These are phyloP conservation scores for Phellinidium pouzarii DNA, from an alignment of 1,284 basidiomycete species.

Conservation along the genomic window DNA sequence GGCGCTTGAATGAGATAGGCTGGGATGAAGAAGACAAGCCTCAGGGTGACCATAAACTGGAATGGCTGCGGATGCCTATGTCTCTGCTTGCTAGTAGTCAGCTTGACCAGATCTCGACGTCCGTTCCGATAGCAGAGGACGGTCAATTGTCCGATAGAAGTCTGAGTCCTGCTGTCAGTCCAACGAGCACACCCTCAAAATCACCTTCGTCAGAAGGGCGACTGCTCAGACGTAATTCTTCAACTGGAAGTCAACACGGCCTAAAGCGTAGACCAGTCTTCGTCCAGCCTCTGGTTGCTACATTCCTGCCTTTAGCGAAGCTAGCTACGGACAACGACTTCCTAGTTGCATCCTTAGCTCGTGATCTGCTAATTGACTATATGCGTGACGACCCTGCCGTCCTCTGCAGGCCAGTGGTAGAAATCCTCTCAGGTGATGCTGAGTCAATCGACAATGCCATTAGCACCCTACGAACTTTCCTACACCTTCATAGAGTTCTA, in stretches of 20 bases:
- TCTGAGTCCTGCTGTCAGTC: slow-evolving; percentile 31
- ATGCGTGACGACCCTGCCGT: slow-evolving; percentile 71
- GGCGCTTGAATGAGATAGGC: slow-evolving; percentile 61
- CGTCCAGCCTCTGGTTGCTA: slow-evolving; percentile 47
- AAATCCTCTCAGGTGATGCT: slow-evolving; percentile 47
- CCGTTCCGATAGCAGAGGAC: slow-evolving; percentile 18
- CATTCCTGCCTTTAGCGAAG: slow-evolving; percentile 47
- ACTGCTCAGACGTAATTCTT: slow-evolving; percentile 49
- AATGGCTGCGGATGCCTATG: slow-evolving; percentile 57
- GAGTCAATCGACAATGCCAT: slow-evolving; percentile 40
- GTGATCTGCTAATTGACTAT: slow-evolving; percentile 53
- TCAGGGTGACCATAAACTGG: slow-evolving; percentile 43
- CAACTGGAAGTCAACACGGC: slow-evolving; percentile 36
- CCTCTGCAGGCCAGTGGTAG: slow-evolving; percentile 57
- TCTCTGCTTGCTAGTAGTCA: slow-evolving; percentile 52
- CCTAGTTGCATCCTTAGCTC: slow-evolving; percentile 48
- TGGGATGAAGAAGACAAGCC: slow-evolving; percentile 55
- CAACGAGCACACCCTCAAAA: slow-evolving; percentile 32
- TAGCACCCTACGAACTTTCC: slow-evolving; percentile 42
- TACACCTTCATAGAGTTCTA: slow-evolving; percentile 47
- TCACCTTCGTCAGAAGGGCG: slow-evolving; percentile 26
- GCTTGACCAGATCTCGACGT: slow-evolving; percentile 34
- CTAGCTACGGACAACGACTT: slow-evolving; percentile 51
- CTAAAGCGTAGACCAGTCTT: slow-evolving; percentile 58
- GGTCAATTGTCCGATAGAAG: slow-evolving; percentile 22